Evolutionary conservation across 768 basidiomycete genomes (phyloP), one percentile per base, ranked within the genome.

Genomic region (Guyanaporus albipodus): DNA sequence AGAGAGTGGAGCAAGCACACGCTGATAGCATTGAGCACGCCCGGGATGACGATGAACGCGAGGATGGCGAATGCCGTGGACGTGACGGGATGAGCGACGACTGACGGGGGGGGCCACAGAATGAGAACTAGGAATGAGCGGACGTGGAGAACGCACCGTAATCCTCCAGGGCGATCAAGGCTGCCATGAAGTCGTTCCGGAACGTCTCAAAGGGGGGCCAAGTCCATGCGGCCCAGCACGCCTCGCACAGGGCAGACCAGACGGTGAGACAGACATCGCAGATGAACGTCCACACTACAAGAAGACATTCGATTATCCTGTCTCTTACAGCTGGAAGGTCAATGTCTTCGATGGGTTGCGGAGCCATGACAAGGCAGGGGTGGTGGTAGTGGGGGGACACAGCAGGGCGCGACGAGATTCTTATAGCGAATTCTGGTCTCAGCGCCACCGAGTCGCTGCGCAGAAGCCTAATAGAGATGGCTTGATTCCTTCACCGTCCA

Each of bases 171-270:
- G 11, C 43, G 15, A 49, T 43, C 26, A 60, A 21, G 34, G 49
- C 51, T 0, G 47, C 45, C 1, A 21, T 26, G 4, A 60, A 34
- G 14, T 44, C 57, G 41, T 49, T 46, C 11, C 60, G 49, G 18
- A 60, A 60, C 22, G 45, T 11, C 22, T 62, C 58, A 23, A 61
- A 57, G 4, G 60, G 60, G 0, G 61, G 60, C 17, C 37, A 60
- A 0, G 54, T 49, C 57, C 60, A 63, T 0, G 33, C 45, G 10
- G n/a, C 27, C 50, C 11, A 42, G 19, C 37, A 63, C 1, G 27
- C 48, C 3, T 49, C 22, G 34, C 29, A 31, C 23, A 57, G 2
- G 32, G 19, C 35, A 49, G 38, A 42, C 49, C 49, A 56, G 34
- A 60, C 8, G 1, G 19, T 10, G 33, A 44, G 9, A 44, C 26